A percentile compares a stretch with the other conserved stretches of the same genome.
Evolutionary conservation across 768 basidiomycete genomes (phyloP).

Genomic region (Collybia sp.): DNA sequence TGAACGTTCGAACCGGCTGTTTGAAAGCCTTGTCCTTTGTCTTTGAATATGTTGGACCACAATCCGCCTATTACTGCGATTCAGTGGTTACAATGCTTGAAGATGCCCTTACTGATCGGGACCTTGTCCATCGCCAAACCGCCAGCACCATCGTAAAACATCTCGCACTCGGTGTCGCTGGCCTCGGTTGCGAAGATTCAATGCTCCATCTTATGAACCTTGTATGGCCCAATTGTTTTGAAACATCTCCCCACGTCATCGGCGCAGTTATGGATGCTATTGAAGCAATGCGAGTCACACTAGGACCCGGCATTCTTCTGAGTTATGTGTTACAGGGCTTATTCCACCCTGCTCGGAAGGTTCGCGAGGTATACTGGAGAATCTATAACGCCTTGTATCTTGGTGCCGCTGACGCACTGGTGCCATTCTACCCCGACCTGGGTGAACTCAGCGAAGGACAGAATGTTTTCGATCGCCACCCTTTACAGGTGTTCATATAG

Average conservation of each 20-base stretch:
- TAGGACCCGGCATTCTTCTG: slow-evolving; percentile 90
- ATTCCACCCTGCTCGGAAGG: slow-evolving; percentile 96
- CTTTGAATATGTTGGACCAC: slow-evolving; percentile 97
- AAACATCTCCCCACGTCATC: slow-evolving; percentile 97
- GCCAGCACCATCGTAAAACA: slow-evolving; percentile 99
- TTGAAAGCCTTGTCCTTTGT: slow-evolving; percentile 98
- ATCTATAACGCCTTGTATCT: slow-evolving; percentile 94
- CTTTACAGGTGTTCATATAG: slow-evolving; percentile 79
- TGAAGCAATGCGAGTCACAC: slow-evolving; percentile 94
- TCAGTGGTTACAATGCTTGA: slow-evolving; percentile 98
- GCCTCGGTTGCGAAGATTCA: slow-evolving; percentile 96
- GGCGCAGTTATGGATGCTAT: slow-evolving; percentile 98
- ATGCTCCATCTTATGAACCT: slow-evolving; percentile 98
- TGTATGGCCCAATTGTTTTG: slow-evolving; percentile 99
- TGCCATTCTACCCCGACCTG: slow-evolving; percentile 93
- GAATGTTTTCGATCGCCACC: slow-evolving; percentile 84
- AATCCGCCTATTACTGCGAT: slow-evolving; percentile 95
- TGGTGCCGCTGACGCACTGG: slow-evolving; percentile 86
- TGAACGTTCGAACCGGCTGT: slow-evolving; percentile 98
- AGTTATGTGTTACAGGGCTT: slow-evolving; percentile 93
- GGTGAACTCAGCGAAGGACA: slow-evolving; percentile 88
- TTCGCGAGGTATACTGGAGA: slow-evolving; percentile 97
- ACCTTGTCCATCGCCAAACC: slow-evolving; percentile 97
- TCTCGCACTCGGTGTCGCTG: slow-evolving; percentile 92
- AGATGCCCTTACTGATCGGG: slow-evolving; percentile 96